Evolutionary conservation across 2,329 filamentous ascomycete genomes (phyloP), one percentile per base, ranked within the genome.

Genomic region (Colletotrichum chlorophyti): DNA sequence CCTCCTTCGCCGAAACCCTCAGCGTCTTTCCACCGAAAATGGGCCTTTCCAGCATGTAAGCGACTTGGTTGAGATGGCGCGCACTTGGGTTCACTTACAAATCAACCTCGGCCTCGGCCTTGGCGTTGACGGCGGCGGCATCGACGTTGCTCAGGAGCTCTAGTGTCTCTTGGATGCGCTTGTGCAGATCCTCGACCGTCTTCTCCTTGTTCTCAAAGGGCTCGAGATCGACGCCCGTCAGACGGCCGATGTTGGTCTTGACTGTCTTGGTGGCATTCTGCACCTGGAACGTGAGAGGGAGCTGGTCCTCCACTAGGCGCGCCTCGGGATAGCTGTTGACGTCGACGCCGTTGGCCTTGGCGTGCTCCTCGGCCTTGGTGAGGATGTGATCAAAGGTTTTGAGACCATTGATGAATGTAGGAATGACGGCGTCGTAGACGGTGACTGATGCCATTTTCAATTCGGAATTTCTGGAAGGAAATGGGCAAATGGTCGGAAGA

Each of bases 281-380:
- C 12, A 76, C 63, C 54, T 77, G 74, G 65, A 72, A 72, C 31
- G 47, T 60, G 17, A 77, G 66, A 12, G 72, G 71, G 12, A 65
- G 61, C 70, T 76, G 76, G 65, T 75, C 74, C 2, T 68, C 64
- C 37, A 55, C 35, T 2, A 77, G 65, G 4, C 65, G 58, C 19
- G 67, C 63, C 12, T 53, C 23, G 43, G 65, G 62, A 45, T 69
- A 68, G 8, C 58, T 50, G 50, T 67, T 63, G 17, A 62, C 45
- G 35, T 67, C 63, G 32, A 65, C 29, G 29, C 64, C 64, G 34
- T 67, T 63, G 15, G 65, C 65, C 32, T 70, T 65, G 46, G 69
- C 66, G 38, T 72, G 60, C 29, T 63, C 45, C 38, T 66, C 59
- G 21, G 70, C 68, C 63, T 71, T 73, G 12, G 61, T 53, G 12